Evolutionary conservation across 345 rosid species (phyloP).

Genomic region (Raphanus raphanistrum): DNA sequence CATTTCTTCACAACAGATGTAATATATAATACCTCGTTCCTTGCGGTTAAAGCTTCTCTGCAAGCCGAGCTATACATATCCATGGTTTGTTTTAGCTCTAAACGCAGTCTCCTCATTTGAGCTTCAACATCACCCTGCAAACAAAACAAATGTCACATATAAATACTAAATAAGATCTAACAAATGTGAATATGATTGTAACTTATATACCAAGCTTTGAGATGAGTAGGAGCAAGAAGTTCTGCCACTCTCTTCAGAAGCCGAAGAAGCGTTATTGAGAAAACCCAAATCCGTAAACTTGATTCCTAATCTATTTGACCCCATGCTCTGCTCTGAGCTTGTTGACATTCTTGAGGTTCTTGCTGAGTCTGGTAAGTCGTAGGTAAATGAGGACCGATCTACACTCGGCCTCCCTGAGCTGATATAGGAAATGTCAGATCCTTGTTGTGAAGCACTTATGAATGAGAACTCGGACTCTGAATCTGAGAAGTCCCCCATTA

Average conservation of each 20-base stretch:
- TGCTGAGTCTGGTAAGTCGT: conserved; percentile 49
- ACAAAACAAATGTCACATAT: background rate
- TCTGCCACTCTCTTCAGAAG: conserved; percentile 59
- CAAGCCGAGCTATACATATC: conserved; percentile 88
- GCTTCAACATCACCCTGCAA: conserved; percentile 75
- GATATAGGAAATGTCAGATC: conserved; percentile 68
- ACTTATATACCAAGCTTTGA: conserved; percentile 47
- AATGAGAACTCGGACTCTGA: conserved; percentile 72
- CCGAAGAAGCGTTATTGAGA: conserved; percentile 46
- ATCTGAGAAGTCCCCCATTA: conserved; percentile 51
- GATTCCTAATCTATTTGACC: conserved; percentile 50
- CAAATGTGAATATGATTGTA: background rate
- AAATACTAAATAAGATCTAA: background rate
- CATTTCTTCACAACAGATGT: no score
- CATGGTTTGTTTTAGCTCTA: conserved; percentile 93
- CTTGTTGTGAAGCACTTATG: conserved; percentile 40
- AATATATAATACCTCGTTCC: conserved; percentile 54
- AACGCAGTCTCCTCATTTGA: conserved; percentile 76
- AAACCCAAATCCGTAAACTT: conserved; percentile 47
- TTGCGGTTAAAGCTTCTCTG: conserved; percentile 79
- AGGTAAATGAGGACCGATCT: conserved; percentile 54
- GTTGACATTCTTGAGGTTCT: conserved; percentile 52
- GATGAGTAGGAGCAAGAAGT: conserved; percentile 60
- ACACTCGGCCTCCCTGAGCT: conserved; percentile 75
- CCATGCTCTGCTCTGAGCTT: conserved; percentile 63